Evolutionary conservation across 2,329 filamentous ascomycete species (phyloP), one percentile per base, ranked within the genome.

Genomic region (Endocalyx cinctus): DNA sequence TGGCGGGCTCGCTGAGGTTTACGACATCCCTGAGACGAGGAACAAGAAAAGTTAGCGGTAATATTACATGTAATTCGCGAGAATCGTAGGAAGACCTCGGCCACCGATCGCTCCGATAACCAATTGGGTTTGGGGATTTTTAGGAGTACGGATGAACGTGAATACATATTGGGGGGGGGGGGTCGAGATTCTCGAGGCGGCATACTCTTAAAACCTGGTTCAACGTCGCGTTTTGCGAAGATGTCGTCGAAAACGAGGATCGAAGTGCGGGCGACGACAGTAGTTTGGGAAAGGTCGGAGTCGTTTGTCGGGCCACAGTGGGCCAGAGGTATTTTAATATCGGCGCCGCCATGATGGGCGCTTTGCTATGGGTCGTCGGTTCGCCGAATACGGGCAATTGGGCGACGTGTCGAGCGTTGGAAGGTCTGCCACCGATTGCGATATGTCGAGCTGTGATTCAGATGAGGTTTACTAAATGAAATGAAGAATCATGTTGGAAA

Each of bases 1-100:
- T 94, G 88, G 45, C 92, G 87, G 2, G 84, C 85, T 38, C 77
- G 77, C 64, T 94, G 87, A 30, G 79, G 72, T 48, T 78, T 78
- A 42, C 92, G 84, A 55, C 86, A 89, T 48, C 87, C 87, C 59
- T 79, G 61, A 60, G 41, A 13, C 29, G 13, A 31, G 10, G 5
- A 31, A 17, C n/a, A n/a, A n/a, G n/a, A n/a, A n/a, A n/a, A n/a
- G n/a, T n/a, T n/a, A n/a, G n/a, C n/a, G n/a, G n/a, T n/a, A n/a
- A n/a, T n/a, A n/a, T n/a, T n/a, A n/a, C 8, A 23, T 23, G 20
- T 23, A 8, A 23, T 23, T 8, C n/a, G 20, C 20, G 20, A 8
- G 20, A 8, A 23, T 8, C 20, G 20, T 23, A n/a, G 20, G 20
- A 23, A n/a, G n/a, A n/a, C n/a, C n/a, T n/a, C n/a, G n/a, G n/a